These are phyloP conservation scores for Xylariaceae sp. DNA, from an alignment of 2,329 filamentous ascomycete genomes.

Conservation along the genomic window DNA sequence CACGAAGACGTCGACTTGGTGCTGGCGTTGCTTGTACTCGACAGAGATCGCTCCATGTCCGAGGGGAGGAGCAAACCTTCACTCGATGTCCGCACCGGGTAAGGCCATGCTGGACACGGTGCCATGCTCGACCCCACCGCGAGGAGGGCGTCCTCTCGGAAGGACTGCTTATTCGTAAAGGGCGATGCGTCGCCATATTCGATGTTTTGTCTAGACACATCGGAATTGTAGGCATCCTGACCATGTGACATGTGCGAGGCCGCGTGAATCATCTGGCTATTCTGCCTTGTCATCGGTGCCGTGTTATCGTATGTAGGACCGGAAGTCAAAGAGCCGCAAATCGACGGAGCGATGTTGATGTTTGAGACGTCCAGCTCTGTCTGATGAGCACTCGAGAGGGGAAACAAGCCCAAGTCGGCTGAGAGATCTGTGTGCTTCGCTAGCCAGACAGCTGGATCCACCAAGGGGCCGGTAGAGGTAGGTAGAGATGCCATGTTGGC, in stretches of 20 bases:
- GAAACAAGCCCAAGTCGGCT: constrained; percentile 11
- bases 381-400: constrained; percentile 16
- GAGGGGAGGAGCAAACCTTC: constrained; percentile 30
- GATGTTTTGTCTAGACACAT: constrained; percentile 18
- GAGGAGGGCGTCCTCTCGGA: constrained; percentile 28
- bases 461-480: constrained; percentile 29
- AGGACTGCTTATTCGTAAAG: constrained; percentile 22
- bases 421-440: constrained; percentile 24
- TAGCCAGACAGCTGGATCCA: constrained; percentile 37
- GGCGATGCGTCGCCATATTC: constrained; percentile 25
- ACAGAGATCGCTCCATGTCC: constrained; percentile 45
- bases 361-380: constrained; percentile 22
- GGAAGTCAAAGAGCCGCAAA: constrained; percentile 34
- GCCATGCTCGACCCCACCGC: constrained; percentile 35
- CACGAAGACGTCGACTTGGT: constrained; percentile 43
- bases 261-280: constrained; percentile 31
- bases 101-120: constrained; percentile 26
- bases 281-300: constrained; percentile 30
- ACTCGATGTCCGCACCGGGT: constrained; percentile 25
- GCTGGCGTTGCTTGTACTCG: constrained; percentile 39
- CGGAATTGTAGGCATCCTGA: constrained; percentile 20
- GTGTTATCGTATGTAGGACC: constrained; percentile 29
- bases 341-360: constrained; percentile 26
- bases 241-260: constrained; percentile 31
- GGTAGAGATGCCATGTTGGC: constrained; percentile 27